A percentile compares a stretch with the other conserved stretches of the same genome.
Evolutionary conservation across 257 asterid genomes (phyloP).

Genomic region (Petunia secreta): DNA sequence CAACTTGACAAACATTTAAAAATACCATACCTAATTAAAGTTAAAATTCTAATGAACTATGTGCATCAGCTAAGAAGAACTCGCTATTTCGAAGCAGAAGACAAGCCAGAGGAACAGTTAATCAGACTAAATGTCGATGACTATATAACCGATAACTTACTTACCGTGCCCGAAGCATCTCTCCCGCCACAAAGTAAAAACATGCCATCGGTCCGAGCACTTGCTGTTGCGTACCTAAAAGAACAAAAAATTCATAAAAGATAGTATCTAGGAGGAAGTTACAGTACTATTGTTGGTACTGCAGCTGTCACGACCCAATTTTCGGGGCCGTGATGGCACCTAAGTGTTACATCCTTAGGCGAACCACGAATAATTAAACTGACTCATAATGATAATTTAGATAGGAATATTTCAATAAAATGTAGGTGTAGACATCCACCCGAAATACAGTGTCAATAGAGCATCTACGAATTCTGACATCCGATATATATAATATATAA

Average conservation of each 20-base stretch:
- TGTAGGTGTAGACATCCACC: no score
- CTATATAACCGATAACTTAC: conserved; percentile 35
- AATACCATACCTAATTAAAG: background rate
- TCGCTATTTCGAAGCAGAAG: background rate
- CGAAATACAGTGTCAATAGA: no score
- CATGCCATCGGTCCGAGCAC: conserved; percentile 99
- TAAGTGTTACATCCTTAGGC: no score
- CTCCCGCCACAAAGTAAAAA: conserved; percentile 99
- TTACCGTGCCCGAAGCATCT: conserved; percentile 90
- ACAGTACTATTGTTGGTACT: background rate
- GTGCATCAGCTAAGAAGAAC: background rate
- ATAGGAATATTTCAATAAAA: no score
- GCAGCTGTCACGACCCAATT: no score
- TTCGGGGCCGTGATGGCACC: no score
- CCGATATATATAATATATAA: no score
- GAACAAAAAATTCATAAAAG: background rate
- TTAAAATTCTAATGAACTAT: conserved; percentile 8
- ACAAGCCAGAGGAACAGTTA: conserved; percentile 15
- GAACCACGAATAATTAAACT: background rate
- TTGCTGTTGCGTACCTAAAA: conserved; percentile 98
- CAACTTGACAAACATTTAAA: conserved; percentile 8
- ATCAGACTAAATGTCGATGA: conserved; percentile 9
- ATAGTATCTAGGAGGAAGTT: background rate
- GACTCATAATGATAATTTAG: background rate
- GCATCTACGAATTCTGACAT: no score